Percentiles rank a stretch among this genome's conserved stretches.
Conservation (phyloP, 1,284 basidiomycete species). For the Boletus sp. region DNA sequence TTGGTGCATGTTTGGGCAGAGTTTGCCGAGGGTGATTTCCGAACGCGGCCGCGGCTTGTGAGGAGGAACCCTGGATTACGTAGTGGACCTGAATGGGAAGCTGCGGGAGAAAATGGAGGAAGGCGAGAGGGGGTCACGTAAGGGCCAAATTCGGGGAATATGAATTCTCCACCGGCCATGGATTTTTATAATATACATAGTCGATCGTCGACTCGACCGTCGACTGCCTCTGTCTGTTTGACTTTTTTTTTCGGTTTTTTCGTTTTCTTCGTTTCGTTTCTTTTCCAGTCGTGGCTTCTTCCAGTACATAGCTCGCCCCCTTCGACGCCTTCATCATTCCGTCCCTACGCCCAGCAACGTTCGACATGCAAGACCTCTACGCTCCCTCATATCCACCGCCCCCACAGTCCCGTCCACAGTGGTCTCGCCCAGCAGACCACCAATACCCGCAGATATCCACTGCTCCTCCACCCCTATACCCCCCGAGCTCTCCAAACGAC, state of each 20-base stretch:
- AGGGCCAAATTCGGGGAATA: conserved; percentile 36
- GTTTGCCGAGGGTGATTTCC: conserved; percentile 40
- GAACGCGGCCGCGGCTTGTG: conserved; percentile 37
- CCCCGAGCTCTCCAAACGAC: conserved; percentile 40
- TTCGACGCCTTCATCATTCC: conserved; percentile 35
- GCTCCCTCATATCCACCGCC: conserved; percentile 50
- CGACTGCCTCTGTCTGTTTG: conserved; percentile 29
- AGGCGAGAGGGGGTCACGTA: conserved; percentile 30
- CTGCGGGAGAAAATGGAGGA: conserved; percentile 35
- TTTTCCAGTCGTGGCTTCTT: conserved; percentile 10
- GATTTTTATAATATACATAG: conserved; percentile 37
- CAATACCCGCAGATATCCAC: conserved; percentile 35
- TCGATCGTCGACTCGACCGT: conserved; percentile 34
- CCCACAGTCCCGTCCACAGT: conserved; percentile 34
- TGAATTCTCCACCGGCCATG: conserved; percentile 39
- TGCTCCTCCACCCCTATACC: conserved; percentile 40
- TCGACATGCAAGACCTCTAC: conserved; percentile 57
- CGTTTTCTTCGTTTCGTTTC: not conserved
- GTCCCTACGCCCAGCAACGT: conserved; percentile 35
- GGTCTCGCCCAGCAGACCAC: conserved; percentile 34
- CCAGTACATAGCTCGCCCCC: conserved; percentile 32
- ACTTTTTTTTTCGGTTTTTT: conserved; percentile 21
- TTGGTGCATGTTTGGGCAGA: conserved; percentile 26
- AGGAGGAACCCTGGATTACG: conserved; percentile 34
- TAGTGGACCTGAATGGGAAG: conserved; percentile 27